phyloP scores from a whole-genome alignment of 1,284 basidiomycete species.

The Rhodotorula sp. region DNA sequence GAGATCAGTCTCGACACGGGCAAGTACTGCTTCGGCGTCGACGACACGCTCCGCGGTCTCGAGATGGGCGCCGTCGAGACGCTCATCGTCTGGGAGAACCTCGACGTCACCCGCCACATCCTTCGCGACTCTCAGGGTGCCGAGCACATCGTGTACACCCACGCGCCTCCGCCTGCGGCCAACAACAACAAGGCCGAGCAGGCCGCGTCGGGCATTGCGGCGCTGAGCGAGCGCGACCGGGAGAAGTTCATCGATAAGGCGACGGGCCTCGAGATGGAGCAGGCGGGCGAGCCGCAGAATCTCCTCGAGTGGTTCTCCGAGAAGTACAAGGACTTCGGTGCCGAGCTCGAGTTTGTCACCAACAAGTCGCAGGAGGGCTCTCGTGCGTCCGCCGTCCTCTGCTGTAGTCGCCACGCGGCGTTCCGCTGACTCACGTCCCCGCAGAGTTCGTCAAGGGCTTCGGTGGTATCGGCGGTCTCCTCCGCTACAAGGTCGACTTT shows the following conservation, averaged over 20 bases:
- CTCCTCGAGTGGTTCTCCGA: constrained; percentile 98
- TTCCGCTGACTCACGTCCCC: neutral
- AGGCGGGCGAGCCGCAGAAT: constrained; percentile 71
- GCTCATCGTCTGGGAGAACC: constrained; percentile 96
- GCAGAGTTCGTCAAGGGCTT: constrained; percentile 93
- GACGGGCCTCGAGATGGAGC: constrained; percentile 95
- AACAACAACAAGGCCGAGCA: constrained; percentile 49
- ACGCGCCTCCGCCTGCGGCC: constrained; percentile 47
- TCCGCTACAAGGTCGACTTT: constrained; percentile 95
- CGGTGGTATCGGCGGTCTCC: constrained; percentile 92
- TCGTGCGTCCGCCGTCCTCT: constrained; percentile 48
- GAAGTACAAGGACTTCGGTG: constrained; percentile 96
- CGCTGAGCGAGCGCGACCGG: constrained; percentile 69
- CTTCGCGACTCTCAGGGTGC: constrained; percentile 88
- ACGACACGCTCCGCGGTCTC: constrained; percentile 93
- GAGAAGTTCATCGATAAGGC: constrained; percentile 94
- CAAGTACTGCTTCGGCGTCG: constrained; percentile 97
- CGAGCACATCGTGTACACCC: constrained; percentile 72
- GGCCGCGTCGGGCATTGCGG: constrained; percentile 44
- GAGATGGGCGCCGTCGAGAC: constrained; percentile 97
- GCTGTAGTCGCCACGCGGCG: neutral
- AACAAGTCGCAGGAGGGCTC: constrained; percentile 88
- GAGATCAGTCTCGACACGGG: constrained; percentile 98
- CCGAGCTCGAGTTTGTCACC: constrained; percentile 72
- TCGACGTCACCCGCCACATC: constrained; percentile 80